phyloP scores from a whole-genome alignment of 768 basidiomycete species.

The Saitozyma sp. region DNA sequence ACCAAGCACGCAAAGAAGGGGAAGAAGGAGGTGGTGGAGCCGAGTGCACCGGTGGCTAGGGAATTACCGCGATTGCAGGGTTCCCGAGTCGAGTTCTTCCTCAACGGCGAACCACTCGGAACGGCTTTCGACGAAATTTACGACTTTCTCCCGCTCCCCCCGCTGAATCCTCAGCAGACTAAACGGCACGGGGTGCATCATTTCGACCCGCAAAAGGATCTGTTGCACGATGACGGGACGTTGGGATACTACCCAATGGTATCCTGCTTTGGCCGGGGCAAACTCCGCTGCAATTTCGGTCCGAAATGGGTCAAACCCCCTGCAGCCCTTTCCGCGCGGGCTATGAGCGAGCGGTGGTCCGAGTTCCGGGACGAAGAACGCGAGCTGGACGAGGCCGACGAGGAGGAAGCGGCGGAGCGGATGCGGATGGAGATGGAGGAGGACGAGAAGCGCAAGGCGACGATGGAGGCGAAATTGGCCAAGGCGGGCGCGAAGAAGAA shows the following conservation, averaged over 20 bases:
- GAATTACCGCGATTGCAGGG: slow-evolving; percentile 68
- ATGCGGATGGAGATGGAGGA: slow-evolving; percentile 32
- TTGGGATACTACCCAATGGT: slow-evolving; percentile 95
- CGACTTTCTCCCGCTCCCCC: slow-evolving; percentile 80
- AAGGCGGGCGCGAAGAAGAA: slow-evolving; percentile 6
- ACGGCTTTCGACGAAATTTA: slow-evolving; percentile 83
- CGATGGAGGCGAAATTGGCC: background rate
- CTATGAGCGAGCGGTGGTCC: slow-evolving; percentile 76
- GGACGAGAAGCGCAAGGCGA: slow-evolving; percentile 12
- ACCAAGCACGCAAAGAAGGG: slow-evolving; percentile 20
- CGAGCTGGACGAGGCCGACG: slow-evolving; percentile 73
- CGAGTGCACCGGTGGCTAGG: slow-evolving; percentile 54
- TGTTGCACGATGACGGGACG: slow-evolving; percentile 88
- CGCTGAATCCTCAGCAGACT: slow-evolving; percentile 57
- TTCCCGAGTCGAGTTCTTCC: slow-evolving; percentile 82
- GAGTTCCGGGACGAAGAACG: slow-evolving; percentile 85
- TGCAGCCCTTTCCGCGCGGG: slow-evolving; percentile 56
- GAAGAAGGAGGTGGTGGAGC: slow-evolving; percentile 21
- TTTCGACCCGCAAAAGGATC: slow-evolving; percentile 56
- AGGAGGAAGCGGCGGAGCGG: slow-evolving; percentile 57
- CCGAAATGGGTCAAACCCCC: slow-evolving; percentile 61
- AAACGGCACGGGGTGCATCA: background rate
- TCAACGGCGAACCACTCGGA: slow-evolving; percentile 83
- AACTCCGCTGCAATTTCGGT: slow-evolving; percentile 81
- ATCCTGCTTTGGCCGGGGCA: slow-evolving; percentile 86